These are phyloP conservation scores for Penicillium turbatum DNA, from an alignment of 495 filamentous ascomycete species.

Conservation along the genomic window DNA sequence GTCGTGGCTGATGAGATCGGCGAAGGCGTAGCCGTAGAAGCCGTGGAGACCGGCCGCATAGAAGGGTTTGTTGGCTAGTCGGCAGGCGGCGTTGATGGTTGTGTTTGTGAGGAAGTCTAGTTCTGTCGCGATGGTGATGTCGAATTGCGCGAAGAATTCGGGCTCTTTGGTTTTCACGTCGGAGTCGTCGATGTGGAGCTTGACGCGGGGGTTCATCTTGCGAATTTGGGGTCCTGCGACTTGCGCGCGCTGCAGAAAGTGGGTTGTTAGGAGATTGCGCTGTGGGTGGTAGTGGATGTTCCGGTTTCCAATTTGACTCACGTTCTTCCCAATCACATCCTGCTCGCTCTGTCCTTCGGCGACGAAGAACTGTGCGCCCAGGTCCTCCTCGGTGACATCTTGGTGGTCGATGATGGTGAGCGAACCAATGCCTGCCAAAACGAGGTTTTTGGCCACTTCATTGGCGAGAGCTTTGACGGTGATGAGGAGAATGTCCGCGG, in stretches of 20 bases:
- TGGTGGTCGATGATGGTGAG: slow-evolving; percentile 85
- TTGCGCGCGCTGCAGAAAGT: slow-evolving; percentile 62
- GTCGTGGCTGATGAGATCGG: slow-evolving; percentile 81
- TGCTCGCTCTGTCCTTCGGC: slow-evolving; percentile 49
- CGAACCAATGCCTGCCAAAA: slow-evolving; percentile 87
- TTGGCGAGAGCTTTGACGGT: slow-evolving; percentile 86
- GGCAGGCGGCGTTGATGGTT: slow-evolving; percentile 76
- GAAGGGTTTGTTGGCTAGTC: slow-evolving; percentile 70
- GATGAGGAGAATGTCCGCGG: slow-evolving; percentile 85
- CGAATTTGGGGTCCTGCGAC: slow-evolving; percentile 74
- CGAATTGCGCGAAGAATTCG: slow-evolving; percentile 71
- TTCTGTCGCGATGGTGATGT: slow-evolving; percentile 89
- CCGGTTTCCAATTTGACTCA: slow-evolving; percentile 25
- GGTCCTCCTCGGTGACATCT: slow-evolving; percentile 70
- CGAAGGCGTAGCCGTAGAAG: slow-evolving; percentile 91
- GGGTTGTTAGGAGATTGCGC: slow-evolving; percentile 3
- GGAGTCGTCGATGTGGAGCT: slow-evolving; percentile 61
- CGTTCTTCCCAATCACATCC: slow-evolving; percentile 64
- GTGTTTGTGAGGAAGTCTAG: slow-evolving; percentile 67
- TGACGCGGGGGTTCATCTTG: slow-evolving; percentile 86
- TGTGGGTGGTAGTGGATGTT: background rate
- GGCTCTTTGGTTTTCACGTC: slow-evolving; percentile 60
- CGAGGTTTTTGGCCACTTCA: slow-evolving; percentile 97
- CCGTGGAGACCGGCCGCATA: slow-evolving; percentile 87
- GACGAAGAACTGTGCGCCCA: slow-evolving; percentile 87